Conservation (phyloP, 495 filamentous ascomycete species). For the Neurospora sp. region DNA sequence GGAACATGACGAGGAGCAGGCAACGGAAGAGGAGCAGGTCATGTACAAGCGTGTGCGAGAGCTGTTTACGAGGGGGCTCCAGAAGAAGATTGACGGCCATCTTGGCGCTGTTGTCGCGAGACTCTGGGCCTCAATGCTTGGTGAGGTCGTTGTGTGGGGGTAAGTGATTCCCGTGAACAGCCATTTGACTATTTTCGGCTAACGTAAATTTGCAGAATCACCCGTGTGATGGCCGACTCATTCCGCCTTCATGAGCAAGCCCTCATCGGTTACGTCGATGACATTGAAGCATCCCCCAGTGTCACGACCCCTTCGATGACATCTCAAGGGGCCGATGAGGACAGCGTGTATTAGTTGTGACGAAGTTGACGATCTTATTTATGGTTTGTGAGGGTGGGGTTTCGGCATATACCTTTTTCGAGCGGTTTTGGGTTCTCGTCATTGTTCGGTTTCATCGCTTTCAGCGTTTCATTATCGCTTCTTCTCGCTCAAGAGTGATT, state of each 20-base stretch:
- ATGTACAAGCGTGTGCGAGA: conserved; percentile 94
- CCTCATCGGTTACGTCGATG: conserved; percentile 86
- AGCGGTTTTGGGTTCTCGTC: conserved; percentile 14
- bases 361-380: conserved; percentile 38
- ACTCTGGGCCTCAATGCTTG: conserved; percentile 96
- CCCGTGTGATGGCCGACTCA: conserved; percentile 93
- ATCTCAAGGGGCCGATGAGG: conserved; percentile 49
- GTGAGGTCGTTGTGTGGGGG: conserved; percentile 98
- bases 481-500: not conserved
- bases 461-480: conserved; percentile 19
- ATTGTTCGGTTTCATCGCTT: conserved; percentile 20
- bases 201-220: conserved; percentile 59
- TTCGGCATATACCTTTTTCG: conserved; percentile 39
- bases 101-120: conserved; percentile 88
- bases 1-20: conserved; percentile 96
- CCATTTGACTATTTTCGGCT: conserved; percentile 25
- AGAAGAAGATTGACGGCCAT: conserved; percentile 59
- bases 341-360: conserved; percentile 47
- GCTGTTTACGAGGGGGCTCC: conserved; percentile 81
- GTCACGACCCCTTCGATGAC: conserved; percentile 53
- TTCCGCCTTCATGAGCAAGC: conserved; percentile 96
- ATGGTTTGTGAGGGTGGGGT: conserved; percentile 27
- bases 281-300: conserved; percentile 45
- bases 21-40: conserved; percentile 77
- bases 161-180: conserved; percentile 29